These are phyloP conservation scores for Ramaria sp. DNA, from an alignment of 768 basidiomycete genomes.

Conservation along the genomic window DNA sequence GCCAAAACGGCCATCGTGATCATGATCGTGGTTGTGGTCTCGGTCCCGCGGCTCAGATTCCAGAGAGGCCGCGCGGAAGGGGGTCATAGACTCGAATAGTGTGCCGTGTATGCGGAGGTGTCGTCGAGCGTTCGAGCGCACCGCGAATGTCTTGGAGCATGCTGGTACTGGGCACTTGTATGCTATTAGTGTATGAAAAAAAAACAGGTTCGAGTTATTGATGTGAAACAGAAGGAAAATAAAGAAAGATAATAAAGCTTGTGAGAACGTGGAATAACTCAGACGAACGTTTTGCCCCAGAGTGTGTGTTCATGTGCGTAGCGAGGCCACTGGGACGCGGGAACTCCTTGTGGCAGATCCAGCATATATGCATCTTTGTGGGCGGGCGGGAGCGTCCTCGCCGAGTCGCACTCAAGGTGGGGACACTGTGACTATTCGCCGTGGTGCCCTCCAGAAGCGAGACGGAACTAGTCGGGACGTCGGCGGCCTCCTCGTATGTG, in stretches of 20 bases:
- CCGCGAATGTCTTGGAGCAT: constrained; percentile 61
- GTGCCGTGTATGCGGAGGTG: constrained; percentile 67
- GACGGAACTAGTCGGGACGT: too few relatives aligned
- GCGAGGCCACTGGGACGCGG: constrained; percentile 46
- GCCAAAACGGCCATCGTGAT: too few relatives aligned
- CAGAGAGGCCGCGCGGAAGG: neutral
- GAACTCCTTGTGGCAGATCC: constrained; percentile 39
- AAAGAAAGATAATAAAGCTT: neutral
- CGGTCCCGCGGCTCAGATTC: neutral
- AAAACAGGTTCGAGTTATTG: neutral
- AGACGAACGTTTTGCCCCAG: constrained; percentile 35
- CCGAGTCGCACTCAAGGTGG: neutral
- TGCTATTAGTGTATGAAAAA: constrained; percentile 6
- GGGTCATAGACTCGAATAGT: neutral
- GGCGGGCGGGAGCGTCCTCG: neutral
- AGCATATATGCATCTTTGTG: constrained; percentile 43
- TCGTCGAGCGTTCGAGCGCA: constrained; percentile 72
- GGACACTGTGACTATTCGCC: neutral
- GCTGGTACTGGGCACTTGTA: constrained; percentile 42
- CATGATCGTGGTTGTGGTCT: too few relatives aligned
- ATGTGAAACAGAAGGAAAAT: neutral
- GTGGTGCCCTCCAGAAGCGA: too few relatives aligned
- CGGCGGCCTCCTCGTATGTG: too few relatives aligned
- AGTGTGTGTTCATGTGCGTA: constrained; percentile 52
- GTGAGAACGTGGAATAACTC: neutral